Percentiles rank a stretch among this genome's conserved stretches.
Conservation (phyloP, 164 flowering plant genomes). For the Houttuynia cordata region DNA sequence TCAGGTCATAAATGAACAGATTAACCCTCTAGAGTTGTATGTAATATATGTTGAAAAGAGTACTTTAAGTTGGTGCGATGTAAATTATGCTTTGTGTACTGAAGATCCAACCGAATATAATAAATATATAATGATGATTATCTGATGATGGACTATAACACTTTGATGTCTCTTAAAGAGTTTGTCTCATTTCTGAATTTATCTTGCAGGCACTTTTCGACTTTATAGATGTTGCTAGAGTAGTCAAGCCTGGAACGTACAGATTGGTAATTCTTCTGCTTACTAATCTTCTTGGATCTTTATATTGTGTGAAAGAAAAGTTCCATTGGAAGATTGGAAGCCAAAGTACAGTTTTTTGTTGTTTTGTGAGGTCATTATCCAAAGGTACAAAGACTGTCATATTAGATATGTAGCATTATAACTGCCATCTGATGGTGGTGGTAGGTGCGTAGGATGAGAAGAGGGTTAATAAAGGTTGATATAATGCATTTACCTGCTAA, state of each 20-base stretch:
- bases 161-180: not conserved
- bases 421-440: not conserved
- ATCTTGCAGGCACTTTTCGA: constrained; percentile 70
- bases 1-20: constrained; percentile 34
- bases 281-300: not conserved
- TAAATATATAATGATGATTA: too few species aligned
- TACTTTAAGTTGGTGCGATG: too few species aligned
- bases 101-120: too few species aligned
- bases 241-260: constrained; percentile 74
- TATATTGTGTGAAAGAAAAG: too few species aligned
- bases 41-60: too few species aligned
- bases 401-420: not conserved
- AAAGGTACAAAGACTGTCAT: too few species aligned
- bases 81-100: too few species aligned
- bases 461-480: not conserved
- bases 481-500: not conserved
- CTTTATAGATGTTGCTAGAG: constrained; percentile 77
- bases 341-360: too few species aligned
- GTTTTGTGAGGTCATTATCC: too few species aligned
- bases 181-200: not conserved
- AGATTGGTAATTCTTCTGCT: constrained; percentile 54
- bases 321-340: too few species aligned
- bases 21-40: too few species aligned
- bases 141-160: too few species aligned
- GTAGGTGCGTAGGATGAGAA: not conserved